A percentile compares a stretch with the other conserved stretches of the same genome.
phyloP scores from a whole-genome alignment of 2,329 filamentous ascomycete species.

The Mollisiaceae sp. region DNA sequence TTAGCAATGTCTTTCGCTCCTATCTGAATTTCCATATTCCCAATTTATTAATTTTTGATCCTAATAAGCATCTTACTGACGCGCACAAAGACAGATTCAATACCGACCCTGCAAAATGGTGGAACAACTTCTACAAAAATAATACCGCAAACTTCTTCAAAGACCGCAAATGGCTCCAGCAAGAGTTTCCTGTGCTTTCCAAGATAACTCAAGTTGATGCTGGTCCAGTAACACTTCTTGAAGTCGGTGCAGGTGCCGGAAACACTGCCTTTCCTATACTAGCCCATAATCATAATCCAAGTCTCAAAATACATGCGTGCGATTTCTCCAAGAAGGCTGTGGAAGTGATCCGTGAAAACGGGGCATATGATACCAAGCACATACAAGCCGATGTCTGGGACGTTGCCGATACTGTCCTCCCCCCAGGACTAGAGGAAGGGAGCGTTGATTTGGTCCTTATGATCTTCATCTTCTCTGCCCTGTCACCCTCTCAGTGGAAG shows the following conservation, averaged over 20 bases:
- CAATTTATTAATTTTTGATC: constrained; percentile 12
- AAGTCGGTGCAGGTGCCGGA: constrained; percentile 93
- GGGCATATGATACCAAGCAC: constrained; percentile 71
- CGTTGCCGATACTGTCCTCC: constrained; percentile 72
- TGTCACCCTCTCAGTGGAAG: constrained; percentile 84
- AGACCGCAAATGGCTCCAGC: constrained; percentile 93
- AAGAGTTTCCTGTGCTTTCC: constrained; percentile 91
- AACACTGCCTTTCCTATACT: constrained; percentile 96
- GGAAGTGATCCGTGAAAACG: constrained; percentile 84
- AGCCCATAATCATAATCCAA: constrained; percentile 79
- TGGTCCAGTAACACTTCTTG: constrained; percentile 74
- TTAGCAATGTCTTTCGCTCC: constrained; percentile 71
- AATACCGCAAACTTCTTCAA: constrained; percentile 99
- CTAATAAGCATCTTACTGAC: constrained; percentile 47
- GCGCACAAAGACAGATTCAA: constrained; percentile 75
- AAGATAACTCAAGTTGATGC: constrained; percentile 74
- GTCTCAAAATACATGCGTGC: constrained; percentile 86
- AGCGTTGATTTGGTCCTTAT: constrained; percentile 90
- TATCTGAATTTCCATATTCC: constrained; percentile 61
- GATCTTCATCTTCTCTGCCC: constrained; percentile 96
- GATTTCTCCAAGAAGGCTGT: constrained; percentile 97
- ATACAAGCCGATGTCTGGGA: constrained; percentile 97
- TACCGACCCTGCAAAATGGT: constrained; percentile 89
- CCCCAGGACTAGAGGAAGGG: constrained; percentile 76
- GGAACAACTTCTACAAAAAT: constrained; percentile 98